Evolutionary conservation across 2,329 filamentous ascomycete genomes (phyloP), one percentile per base, ranked within the genome.

Genomic region (Trichoderma sp.): DNA sequence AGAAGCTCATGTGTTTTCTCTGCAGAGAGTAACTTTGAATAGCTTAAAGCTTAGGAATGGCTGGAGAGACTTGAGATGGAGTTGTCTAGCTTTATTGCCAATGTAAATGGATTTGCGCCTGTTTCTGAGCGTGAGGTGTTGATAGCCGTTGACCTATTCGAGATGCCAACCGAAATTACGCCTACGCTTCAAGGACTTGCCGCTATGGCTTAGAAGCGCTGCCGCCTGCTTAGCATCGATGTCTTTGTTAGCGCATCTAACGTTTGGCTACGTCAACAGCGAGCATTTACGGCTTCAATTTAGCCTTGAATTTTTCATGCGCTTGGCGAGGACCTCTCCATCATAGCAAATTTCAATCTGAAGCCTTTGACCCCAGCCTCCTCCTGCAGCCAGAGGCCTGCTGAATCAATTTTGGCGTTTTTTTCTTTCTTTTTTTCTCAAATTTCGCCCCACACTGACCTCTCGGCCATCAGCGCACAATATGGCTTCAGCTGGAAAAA

Each of bases 401-500:
- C 6, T 24, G 7, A 16, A 8, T 26, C 18, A 21, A 28, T 26
- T 52, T 1, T 1, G n/a, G n/a, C n/a, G n/a, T n/a, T n/a, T n/a
- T n/a, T n/a, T n/a, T n/a, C n/a, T n/a, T n/a, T n/a, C n/a, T 26
- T 52, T 1, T 1, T 7, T 3, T 1, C 18, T 3, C 14, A 28
- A 10, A 3, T 24, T 24, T 43, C 13, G 5, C 4, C 3, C 3
- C 24, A 14, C 1, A 6, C 8, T 46, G n/a, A 18, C 21, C 13
- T 5, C 10, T 24, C 5, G 10, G 11, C 5, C 2, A 18, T 3
- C 43, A 18, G n/a, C 52, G 30, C 39, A 24, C 5, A 69, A 59
- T 6, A 85, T 84, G 81, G 75, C 80, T 24, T 71, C 77, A 52
- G 73, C 71, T 21, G 78, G 79, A 72, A 92, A 94, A 81, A 94